A percentile compares a stretch with the other conserved stretches of the same genome.
Conservation (phyloP, 2,329 filamentous ascomycete species). For the Lachnellula subtilissima region DNA sequence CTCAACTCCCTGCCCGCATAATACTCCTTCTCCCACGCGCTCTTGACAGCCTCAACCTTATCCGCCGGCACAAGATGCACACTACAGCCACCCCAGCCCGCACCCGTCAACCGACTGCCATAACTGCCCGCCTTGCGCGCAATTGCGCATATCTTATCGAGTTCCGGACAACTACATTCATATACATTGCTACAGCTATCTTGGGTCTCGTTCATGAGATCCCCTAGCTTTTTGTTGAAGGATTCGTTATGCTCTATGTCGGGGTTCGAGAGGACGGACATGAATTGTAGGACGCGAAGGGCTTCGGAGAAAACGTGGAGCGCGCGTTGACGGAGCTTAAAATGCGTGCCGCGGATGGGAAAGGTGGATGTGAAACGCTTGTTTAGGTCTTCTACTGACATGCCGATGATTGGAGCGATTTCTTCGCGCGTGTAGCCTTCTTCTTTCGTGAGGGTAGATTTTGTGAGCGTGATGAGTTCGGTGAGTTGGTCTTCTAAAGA, state of each 20-base stretch:
- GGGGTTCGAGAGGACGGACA: conserved; percentile 63
- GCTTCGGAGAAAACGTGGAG: conserved; percentile 91
- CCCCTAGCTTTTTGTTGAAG: conserved; percentile 68
- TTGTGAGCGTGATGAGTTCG: conserved; percentile 64
- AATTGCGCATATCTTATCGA: conserved; percentile 83
- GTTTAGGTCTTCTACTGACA: conserved; percentile 68
- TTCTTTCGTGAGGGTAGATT: conserved; percentile 67
- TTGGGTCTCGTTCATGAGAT: conserved; percentile 85
- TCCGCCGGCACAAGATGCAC: conserved; percentile 87
- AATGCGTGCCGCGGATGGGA: conserved; percentile 79
- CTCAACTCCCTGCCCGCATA: conserved; percentile 64
- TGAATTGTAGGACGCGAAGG: conserved; percentile 77
- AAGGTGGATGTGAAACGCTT: conserved; percentile 79
- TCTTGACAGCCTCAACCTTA: conserved; percentile 72
- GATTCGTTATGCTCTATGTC: conserved; percentile 41
- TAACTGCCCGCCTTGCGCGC: conserved; percentile 74
- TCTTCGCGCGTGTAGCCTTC: conserved; percentile 87
- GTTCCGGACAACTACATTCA: conserved; percentile 86
- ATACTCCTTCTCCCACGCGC: conserved; percentile 76
- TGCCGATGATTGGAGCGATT: conserved; percentile 66
- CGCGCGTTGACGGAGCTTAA: conserved; percentile 82
- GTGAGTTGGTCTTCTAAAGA: conserved; percentile 61
- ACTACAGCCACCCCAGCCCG: conserved; percentile 94
- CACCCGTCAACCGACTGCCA: conserved; percentile 82
- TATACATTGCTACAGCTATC: conserved; percentile 80